Evolutionary conservation across 108 stramenopile species (phyloP), one percentile per base, ranked within the genome.

Genomic region (Chaetoceros tenuissimus): DNA sequence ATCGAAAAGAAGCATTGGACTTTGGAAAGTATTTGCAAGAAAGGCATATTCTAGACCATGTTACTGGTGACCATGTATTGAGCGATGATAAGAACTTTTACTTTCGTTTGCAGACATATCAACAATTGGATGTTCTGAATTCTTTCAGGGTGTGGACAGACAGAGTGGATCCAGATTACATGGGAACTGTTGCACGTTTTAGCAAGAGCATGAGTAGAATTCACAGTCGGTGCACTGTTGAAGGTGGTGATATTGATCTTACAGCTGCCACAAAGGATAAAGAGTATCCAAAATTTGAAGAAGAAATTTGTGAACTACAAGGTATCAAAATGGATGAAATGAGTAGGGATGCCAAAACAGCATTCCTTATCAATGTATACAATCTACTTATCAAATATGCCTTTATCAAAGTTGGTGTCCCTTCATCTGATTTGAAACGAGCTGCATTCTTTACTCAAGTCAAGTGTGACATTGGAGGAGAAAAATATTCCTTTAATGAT

Each of bases 301-400:
- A 80, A 48, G 78, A 74, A 3, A 64, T 64, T 23, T 84, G 82
- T 57, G 71, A 73, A 28, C 60, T 84, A 3, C 82, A 84, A 63
- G 50, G 58, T 24, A 53, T 78, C 17, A 48, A 63, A 25, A 2
- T 82, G 34, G 49, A 31, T 0, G 45, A 62, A 27, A 65, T 82
- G 75, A 55, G 68, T 46, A 59, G 56, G 8, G 22, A 34, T 26
- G 56, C 62, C 2, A 53, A 62, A 17, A 51, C 47, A 29, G 83
- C 83, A 3, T 82, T 80, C 46, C 59, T 65, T 8, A 72, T 89
- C 20, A 89, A 89, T 61, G 1, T 85, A 2, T 89, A 89, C 74
- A 89, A 85, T 67, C 60, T 85, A 45, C 72, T 83, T 75, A 77
- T 85, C 57, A 78, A 74, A 26, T 85, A 84, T 56, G 83, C 83